phyloP scores from a whole-genome alignment of 2,329 filamentous ascomycete genomes.

The Incumbomyces lentus region DNA sequence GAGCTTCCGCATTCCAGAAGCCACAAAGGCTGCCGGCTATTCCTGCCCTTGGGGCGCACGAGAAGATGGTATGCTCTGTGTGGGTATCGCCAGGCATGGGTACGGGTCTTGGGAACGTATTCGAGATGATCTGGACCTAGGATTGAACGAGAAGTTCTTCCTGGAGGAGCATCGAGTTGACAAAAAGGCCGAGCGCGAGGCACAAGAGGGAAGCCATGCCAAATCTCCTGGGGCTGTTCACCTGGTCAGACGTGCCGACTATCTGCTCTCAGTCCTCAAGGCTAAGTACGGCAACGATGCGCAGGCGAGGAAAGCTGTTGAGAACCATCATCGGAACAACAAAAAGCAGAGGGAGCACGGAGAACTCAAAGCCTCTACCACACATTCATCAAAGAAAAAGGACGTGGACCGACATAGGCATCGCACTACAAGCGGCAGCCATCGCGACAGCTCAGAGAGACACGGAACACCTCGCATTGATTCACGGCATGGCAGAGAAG shows the following conservation, averaged over 20 bases:
- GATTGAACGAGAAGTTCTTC: slow-evolving; percentile 83
- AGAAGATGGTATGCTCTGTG: slow-evolving; percentile 93
- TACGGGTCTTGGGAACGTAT: slow-evolving; percentile 95
- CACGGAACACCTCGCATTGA: slow-evolving; percentile 33
- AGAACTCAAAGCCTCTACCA: slow-evolving; percentile 29
- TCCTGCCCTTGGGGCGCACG: slow-evolving; percentile 83
- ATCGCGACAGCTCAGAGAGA: slow-evolving; percentile 34
- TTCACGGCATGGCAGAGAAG: slow-evolving; percentile 27
- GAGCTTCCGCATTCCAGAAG: slow-evolving; percentile 79
- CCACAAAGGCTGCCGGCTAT: slow-evolving; percentile 85
- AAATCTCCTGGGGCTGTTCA: slow-evolving; percentile 97
- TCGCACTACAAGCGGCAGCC: slow-evolving; percentile 31
- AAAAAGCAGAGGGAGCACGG: slow-evolving; percentile 49
- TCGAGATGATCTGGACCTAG: slow-evolving; percentile 78
- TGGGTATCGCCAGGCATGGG: slow-evolving; percentile 85
- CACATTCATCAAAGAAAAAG: slow-evolving; percentile 34
- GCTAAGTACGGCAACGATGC: slow-evolving; percentile 64
- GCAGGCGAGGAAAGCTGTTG: slow-evolving; percentile 65
- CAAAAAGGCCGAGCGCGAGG: slow-evolving; percentile 86
- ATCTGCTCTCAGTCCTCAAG: slow-evolving; percentile 86
- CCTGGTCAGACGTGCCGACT: slow-evolving; percentile 86
- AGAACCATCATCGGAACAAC: slow-evolving; percentile 91
- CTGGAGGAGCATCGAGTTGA: slow-evolving; percentile 96
- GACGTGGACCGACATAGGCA: slow-evolving; percentile 33
- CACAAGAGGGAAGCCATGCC: slow-evolving; percentile 47